Conservation (phyloP, 2,329 filamentous ascomycete genomes). For the Phyllosticta capitalensis region DNA sequence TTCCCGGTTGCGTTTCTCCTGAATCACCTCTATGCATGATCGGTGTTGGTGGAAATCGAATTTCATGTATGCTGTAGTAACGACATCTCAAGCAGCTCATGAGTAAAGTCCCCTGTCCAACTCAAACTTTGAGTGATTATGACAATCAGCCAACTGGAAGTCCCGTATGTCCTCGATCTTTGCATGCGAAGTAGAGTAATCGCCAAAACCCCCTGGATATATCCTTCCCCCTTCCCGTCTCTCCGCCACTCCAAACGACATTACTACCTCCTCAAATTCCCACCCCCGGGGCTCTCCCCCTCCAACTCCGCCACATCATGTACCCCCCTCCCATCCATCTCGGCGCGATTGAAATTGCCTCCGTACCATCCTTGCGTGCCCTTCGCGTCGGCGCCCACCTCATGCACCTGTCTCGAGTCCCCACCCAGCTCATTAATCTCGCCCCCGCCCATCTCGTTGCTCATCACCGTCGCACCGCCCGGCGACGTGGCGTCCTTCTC, state of each 20-base stretch:
- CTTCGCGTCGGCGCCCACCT: neutral
- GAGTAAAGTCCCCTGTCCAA: too few relatives aligned
- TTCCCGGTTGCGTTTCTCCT: too few relatives aligned
- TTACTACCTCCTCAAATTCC: too few relatives aligned
- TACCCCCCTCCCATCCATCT: neutral
- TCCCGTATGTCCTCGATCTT: neutral
- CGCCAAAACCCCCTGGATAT: neutral
- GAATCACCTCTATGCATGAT: too few relatives aligned
- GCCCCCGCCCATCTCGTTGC: neutral
- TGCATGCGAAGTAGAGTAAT: neutral
- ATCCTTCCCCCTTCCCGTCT: too few relatives aligned
- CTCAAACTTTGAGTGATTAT: too few relatives aligned
- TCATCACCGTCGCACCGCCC: neutral
- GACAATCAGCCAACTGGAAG: too few relatives aligned
- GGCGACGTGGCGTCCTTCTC: neutral
- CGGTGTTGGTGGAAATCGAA: too few relatives aligned
- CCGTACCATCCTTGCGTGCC: neutral
- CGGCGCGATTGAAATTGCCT: neutral
- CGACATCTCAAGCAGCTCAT: too few relatives aligned
- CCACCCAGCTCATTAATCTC: neutral
- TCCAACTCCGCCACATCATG: neutral
- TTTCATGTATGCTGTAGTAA: too few relatives aligned
- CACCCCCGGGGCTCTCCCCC: neutral
- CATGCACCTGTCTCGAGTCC: neutral
- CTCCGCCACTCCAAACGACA: neutral